Evolutionary conservation across 768 basidiomycete genomes (phyloP), one percentile per base, ranked within the genome.

Genomic region (Leucocoprinus birnbaumii): DNA sequence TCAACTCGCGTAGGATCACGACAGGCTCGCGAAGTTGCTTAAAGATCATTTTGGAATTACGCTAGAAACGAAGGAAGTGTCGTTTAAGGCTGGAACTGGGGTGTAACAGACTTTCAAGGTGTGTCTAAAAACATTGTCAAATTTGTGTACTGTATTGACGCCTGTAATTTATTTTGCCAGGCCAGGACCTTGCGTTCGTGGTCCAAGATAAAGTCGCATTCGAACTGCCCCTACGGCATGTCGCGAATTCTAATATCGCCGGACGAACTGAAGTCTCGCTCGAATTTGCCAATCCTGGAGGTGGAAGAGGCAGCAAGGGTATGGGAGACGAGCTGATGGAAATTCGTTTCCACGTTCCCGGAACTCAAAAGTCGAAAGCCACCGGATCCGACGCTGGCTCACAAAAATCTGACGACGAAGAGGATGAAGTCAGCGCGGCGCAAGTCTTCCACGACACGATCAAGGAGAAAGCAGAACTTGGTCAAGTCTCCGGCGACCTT

Each of bases 11-110:
- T 63, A 97, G 92, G 96, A 99, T 68, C 89, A 92, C 55, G 97
- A 98, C 56, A 88, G 86, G 59, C 66, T 98, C n/a, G 75, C 86
- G 3, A 73, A 79, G 48, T 67, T 95, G 41, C 71, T 97, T 60
- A 95, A 96, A 71, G 90, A 89, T 58, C 84, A 94, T 70, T 98
- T 94, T 72, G 83, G 80, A 41, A 75, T 96, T 55, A 83, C 89
- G 2, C 75, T 98, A 21, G 97, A 98, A 67, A 81, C 80, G 3
- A 86, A 85, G 68, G 97, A 99, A 60, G 78, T 86, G 16, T 86
- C 91, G 11, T 83, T 95, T 67, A 94, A 91, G 66, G 97, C 0
- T 98, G 94, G 94, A 98, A 99, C 68, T 98, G 97, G 97, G 97
- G 97, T 3, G 82, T 87, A 26, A 91, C 92, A 2, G 93, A 96